Percentiles rank a stretch among this genome's conserved stretches.
phyloP scores from a whole-genome alignment of 768 basidiomycete genomes.

The Leccinum disarticulatum region DNA sequence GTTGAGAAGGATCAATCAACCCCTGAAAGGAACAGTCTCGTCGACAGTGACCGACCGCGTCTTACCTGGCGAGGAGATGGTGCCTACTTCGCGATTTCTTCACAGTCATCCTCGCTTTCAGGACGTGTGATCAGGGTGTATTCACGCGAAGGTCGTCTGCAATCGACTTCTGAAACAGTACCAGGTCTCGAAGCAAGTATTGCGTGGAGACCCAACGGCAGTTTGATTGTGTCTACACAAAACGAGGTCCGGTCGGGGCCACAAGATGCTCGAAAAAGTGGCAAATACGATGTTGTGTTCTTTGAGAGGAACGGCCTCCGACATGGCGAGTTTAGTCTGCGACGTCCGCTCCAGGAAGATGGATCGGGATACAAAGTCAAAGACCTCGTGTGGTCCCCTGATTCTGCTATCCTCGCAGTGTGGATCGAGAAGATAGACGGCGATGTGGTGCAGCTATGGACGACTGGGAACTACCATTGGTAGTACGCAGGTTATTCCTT shows the following conservation, averaged over 20 bases:
- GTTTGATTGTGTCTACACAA: conserved; percentile 79
- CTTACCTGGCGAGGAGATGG: conserved; percentile 96
- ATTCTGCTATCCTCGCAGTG: conserved; percentile 80
- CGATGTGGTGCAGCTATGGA: conserved; percentile 93
- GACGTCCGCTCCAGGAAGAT: conserved; percentile 34
- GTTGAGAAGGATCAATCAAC: conserved; percentile 53
- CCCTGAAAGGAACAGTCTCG: conserved; percentile 53
- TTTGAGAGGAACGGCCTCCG: conserved; percentile 94
- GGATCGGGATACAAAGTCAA: conserved; percentile 71
- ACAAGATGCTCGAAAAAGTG: conserved; percentile 63
- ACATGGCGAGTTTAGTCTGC: conserved; percentile 83
- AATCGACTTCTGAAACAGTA: conserved; percentile 82
- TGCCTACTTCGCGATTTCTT: conserved; percentile 82
- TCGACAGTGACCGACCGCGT: conserved; percentile 69
- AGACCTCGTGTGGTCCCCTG: conserved; percentile 84
- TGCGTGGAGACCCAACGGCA: conserved; percentile 88
- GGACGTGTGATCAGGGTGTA: conserved; percentile 32
- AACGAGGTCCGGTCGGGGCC: conserved; percentile 73
- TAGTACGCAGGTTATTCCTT: conserved; percentile 26
- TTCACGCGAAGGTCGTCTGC: conserved; percentile 56
- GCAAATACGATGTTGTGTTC: conserved; percentile 84
- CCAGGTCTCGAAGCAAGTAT: conserved; percentile 78
- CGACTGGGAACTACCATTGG: conserved; percentile 95
- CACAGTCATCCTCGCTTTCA: conserved; percentile 47
- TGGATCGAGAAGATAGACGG: conserved; percentile 73